These are phyloP conservation scores for Psilocybe subaeruginosa DNA, from an alignment of 768 basidiomycete species.

Conservation along the genomic window DNA sequence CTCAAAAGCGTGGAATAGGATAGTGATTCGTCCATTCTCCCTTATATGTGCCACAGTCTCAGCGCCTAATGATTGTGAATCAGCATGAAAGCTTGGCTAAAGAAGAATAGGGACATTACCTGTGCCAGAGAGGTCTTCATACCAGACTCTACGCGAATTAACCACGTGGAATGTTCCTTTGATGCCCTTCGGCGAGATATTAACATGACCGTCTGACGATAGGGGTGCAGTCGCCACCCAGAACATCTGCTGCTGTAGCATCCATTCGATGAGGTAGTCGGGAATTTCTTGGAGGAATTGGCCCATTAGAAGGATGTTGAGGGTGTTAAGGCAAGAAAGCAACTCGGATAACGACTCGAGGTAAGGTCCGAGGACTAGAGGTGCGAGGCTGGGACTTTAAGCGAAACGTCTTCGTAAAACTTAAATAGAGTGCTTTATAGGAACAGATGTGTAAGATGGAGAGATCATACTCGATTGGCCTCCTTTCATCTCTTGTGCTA, in stretches of 20 bases:
- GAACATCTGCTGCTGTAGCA: slow-evolving; percentile 65
- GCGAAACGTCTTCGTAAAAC: background rate
- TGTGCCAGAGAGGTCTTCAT: slow-evolving; percentile 74
- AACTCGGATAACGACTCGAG: background rate
- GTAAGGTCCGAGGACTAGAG: background rate
- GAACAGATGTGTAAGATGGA: background rate
- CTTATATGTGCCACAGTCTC: slow-evolving; percentile 53
- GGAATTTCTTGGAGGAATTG: slow-evolving; percentile 62
- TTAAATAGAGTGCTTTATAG: slow-evolving; percentile 1
- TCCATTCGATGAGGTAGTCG: slow-evolving; percentile 55
- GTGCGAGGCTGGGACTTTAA: background rate
- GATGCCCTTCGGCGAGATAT: slow-evolving; percentile 69
- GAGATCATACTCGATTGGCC: slow-evolving; percentile 7
- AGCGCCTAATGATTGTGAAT: slow-evolving; percentile 28
- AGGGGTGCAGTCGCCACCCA: slow-evolving; percentile 75
- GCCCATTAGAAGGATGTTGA: slow-evolving; percentile 43
- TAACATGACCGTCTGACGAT: slow-evolving; percentile 57
- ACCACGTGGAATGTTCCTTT: slow-evolving; percentile 63
- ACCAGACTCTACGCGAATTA: slow-evolving; percentile 61
- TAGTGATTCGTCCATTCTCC: slow-evolving; percentile 63
- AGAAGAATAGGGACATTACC: slow-evolving; percentile 35
- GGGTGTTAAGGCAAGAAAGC: background rate
- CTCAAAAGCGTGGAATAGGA: slow-evolving; percentile 66
- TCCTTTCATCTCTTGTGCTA: slow-evolving; percentile 7
- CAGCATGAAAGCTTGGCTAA: background rate